Evolutionary conservation across 163 green algal species (phyloP), one percentile per base, ranked within the genome.

Genomic region (Scenedesmus sp.): DNA sequence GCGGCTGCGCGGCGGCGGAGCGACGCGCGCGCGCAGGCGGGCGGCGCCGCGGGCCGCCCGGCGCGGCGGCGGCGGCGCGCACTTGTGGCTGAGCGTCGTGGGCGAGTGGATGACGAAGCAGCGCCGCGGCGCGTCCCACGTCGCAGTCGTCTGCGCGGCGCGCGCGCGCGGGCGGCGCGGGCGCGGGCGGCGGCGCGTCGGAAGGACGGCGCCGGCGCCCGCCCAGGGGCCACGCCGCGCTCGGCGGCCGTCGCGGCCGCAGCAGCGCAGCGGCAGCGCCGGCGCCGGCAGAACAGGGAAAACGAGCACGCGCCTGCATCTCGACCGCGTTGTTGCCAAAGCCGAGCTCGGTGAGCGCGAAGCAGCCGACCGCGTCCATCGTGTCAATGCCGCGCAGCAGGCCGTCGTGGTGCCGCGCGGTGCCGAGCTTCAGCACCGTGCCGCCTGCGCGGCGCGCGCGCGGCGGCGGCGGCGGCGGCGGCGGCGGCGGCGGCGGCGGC

Each of bases 261-360:
- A n/a, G n/a, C n/a, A n/a, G n/a, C n/a, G n/a, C n/a, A n/a, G n/a
- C 89, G 45, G 94, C 89, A 3, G 94, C 92, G 47, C 96, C 96
- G 86, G 97, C 98, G 36, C 83, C 78, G 77, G 75, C 50, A 48
- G 24, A 20, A 67, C 13, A 45, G 11, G n/a, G 17, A 48, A 22
- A 48, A 51, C 17, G 14, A 56, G 45, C 45, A 54, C 14, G 58
- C 22, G 60, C 42, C 33, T 78, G 71, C 92, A 97, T 97, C 75
- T 94, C 89, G 39, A 95, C 89, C 7, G 94, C 93, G 56, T 96
- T 97, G 87, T 97, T 98, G 39, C 85, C 95, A 78, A 93, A 98
- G n/a, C 95, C 95, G 31, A 99, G 89, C 89, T 99, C 95, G 0
- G 95, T 99, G 0, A 98, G 92, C 2, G 86, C 95, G 84, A 99